Conservation (phyloP, 2,329 filamentous ascomycete genomes). For the Fusarium armeniacum region DNA sequence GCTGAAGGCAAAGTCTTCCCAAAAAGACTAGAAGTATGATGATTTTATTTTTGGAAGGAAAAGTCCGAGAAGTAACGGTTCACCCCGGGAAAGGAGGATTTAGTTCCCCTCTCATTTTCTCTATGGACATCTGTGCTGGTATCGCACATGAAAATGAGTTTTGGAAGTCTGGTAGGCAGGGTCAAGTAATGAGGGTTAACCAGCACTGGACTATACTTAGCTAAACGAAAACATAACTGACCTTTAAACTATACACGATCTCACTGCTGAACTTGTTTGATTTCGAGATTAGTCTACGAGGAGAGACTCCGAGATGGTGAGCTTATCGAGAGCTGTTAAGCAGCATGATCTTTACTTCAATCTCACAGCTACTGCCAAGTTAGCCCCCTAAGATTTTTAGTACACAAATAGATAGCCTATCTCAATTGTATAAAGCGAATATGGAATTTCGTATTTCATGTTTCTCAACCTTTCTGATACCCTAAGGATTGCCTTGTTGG, state of each 20-base stretch:
- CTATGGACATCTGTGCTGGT: not conserved
- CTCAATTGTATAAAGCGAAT: not conserved
- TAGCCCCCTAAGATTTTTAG: not conserved
- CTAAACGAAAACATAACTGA: not conserved
- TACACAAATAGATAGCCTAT: not conserved
- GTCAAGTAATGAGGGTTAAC: not conserved
- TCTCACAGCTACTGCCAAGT: not conserved
- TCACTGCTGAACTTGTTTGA: not conserved
- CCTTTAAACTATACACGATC: not conserved
- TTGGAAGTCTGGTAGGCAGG: conserved; percentile 13
- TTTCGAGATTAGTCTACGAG: not conserved
- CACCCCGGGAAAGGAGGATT: not conserved
- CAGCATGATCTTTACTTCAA: not conserved
- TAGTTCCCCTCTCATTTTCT: not conserved
- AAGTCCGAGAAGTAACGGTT: not conserved
- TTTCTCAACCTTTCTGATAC: not conserved
- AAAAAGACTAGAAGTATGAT: not conserved
- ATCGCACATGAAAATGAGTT: conserved; percentile 19
- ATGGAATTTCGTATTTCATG: not conserved
- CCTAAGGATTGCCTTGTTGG: conserved; percentile 9
- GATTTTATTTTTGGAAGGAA: not conserved
- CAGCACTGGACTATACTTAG: conserved; percentile 3
- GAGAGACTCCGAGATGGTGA: not conserved
- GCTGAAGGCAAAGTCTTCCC: not conserved
- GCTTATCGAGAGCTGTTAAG: not conserved